These are phyloP conservation scores for Xylaria sp. DNA, from an alignment of 2,329 filamentous ascomycete genomes.

Conservation along the genomic window DNA sequence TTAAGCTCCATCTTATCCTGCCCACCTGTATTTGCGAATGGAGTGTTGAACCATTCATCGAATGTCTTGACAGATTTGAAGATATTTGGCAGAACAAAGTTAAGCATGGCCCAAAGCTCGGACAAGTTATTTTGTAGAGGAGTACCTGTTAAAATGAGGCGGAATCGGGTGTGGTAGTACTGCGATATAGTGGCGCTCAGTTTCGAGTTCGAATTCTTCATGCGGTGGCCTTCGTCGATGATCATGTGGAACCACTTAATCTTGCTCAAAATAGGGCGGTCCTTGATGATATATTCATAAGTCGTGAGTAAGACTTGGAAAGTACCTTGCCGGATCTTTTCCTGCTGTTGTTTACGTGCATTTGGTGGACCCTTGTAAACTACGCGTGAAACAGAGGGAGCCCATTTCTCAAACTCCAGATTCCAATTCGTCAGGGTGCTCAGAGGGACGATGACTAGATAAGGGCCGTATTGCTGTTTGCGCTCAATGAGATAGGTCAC, in stretches of 20 bases:
- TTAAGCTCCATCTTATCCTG: constrained; percentile 99
- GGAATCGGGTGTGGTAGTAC: constrained; percentile 95
- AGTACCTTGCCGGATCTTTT: constrained; percentile 91
- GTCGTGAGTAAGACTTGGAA: constrained; percentile 98
- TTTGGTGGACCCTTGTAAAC: constrained; percentile 98
- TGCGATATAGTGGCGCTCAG: constrained; percentile 93
- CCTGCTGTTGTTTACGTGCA: constrained; percentile 87
- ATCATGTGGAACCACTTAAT: constrained; percentile 99
- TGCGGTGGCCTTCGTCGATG: constrained; percentile 98
- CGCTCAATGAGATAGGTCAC: constrained; percentile 97
- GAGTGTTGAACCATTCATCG: constrained; percentile 99
- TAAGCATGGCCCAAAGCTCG: constrained; percentile 97
- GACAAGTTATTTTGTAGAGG: constrained; percentile 96
- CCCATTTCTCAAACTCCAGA: constrained; percentile 98
- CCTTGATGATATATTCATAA: constrained; percentile 99
- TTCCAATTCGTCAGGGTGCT: constrained; percentile 99
- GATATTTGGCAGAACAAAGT: constrained; percentile 97
- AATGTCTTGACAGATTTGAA: constrained; percentile 99
- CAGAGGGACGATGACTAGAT: constrained; percentile 94
- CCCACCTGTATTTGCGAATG: constrained; percentile 96
- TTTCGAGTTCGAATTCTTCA: constrained; percentile 99
- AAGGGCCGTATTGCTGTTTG: constrained; percentile 92
- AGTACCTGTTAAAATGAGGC: constrained; percentile 96
- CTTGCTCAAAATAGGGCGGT: constrained; percentile 93
- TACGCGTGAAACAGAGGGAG: constrained; percentile 83